Conservation (phyloP, 106 monocot genomes). For the Phalaenopsis equestris region DNA sequence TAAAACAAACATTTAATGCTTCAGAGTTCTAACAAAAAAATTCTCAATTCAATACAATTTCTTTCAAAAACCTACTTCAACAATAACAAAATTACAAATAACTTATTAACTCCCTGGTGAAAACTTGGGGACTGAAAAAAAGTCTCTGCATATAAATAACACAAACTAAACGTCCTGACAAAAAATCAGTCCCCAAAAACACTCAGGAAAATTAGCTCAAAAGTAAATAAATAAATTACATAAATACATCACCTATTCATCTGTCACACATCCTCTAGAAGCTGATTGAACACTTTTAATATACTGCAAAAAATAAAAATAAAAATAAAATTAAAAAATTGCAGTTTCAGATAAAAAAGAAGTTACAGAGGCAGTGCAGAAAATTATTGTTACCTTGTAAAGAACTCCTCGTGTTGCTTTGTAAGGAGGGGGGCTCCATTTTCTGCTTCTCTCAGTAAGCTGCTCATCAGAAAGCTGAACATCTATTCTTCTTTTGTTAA, state of each 20-base stretch:
- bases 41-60: too few species aligned
- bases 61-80: too few species aligned
- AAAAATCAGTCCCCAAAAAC: not conserved
- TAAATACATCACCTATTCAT: slow-evolving; percentile 38
- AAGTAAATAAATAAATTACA: too few species aligned
- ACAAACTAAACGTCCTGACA: not conserved
- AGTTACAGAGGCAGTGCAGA: not conserved
- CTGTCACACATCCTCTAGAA: slow-evolving; percentile 94
- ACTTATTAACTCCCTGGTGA: too few species aligned
- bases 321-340: too few species aligned
- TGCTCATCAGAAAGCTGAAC: slow-evolving; percentile 23
- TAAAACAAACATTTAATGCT: too few species aligned
- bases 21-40: too few species aligned
- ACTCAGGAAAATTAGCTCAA: not conserved
- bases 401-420: too few species aligned
- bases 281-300: slow-evolving; percentile 84
- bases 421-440: slow-evolving; percentile 51
- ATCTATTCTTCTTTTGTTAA: too few species aligned
- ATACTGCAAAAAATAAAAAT: slow-evolving; percentile 41
- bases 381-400: not conserved
- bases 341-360: not conserved
- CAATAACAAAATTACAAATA: too few species aligned
- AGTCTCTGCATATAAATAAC: not conserved
- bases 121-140: not conserved
- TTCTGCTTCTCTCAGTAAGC: slow-evolving; percentile 42